Evolutionary conservation across 2,329 filamentous ascomycete species (phyloP), one percentile per base, ranked within the genome.

Genomic region (Nemania bipapillata): DNA sequence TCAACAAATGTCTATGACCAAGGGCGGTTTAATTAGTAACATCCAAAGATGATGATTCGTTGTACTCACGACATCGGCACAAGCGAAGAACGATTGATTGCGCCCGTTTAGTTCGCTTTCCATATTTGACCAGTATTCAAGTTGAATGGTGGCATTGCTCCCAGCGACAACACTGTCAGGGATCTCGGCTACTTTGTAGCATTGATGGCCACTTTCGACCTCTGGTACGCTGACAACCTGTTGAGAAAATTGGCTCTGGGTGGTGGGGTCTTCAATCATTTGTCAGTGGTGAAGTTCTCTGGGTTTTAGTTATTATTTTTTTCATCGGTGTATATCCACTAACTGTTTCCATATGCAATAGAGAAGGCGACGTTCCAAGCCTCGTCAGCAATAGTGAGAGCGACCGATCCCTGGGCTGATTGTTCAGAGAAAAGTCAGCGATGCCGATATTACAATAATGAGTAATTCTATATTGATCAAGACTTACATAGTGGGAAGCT

Each of bases 351-450:
- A 26, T 83, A 81, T 3, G 85, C 83, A 52, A 87, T 80, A n/a
- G 82, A 81, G 58, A 87, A 81, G 32, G 83, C 82, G 32, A 86
- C 79, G 45, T 82, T 81, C 77, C 81, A 86, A 8, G 85, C 84
- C 59, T 87, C 84, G 37, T 86, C 84, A 32, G 85, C 83, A 28
- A 85, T 81, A 15, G 83, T 83, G 12, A 87, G 76, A 9, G 85
- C 82, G 7, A 87, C 82, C 52, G 83, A 80, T 17, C 85, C 85
- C 69, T 85, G 84, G 40, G 81, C 84, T 85, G 58, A 20, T 12
- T 20, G 12, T 49, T 28, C 3, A 12, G 12, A 4, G 9, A 9
- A 12, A 15, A 40, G 56, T 69, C 24, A 57, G 66, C 1, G 32
- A 49, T 32, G 40, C 40, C 5, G 22, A 59, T 3, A 8, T 52